Evolutionary conservation across 2,329 filamentous ascomycete genomes (phyloP).

Genomic region (Fusarium dimerum): DNA sequence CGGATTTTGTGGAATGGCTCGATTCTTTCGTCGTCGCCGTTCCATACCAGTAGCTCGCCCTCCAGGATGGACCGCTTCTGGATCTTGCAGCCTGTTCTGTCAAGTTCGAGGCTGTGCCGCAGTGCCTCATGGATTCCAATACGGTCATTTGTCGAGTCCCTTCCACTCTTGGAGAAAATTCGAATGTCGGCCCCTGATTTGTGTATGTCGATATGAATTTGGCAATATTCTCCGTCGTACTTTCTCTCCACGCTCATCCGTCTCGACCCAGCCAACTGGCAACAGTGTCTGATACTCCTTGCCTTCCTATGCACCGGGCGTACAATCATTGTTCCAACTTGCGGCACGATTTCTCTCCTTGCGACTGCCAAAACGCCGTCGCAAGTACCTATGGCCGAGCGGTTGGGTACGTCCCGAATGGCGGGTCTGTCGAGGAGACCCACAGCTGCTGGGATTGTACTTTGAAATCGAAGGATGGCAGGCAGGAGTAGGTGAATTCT

Average conservation of each 20-base stretch:
- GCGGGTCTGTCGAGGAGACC: conserved; percentile 68
- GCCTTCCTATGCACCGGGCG: not conserved
- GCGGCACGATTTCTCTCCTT: not conserved
- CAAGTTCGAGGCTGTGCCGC: conserved; percentile 60
- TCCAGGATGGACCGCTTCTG: conserved; percentile 68
- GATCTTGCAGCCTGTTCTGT: conserved; percentile 56
- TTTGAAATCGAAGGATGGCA: conserved; percentile 5
- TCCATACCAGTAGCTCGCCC: conserved; percentile 75
- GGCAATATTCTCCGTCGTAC: not conserved
- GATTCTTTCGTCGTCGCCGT: conserved; percentile 59
- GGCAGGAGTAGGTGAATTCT: conserved; percentile 5
- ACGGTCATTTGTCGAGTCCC: conserved; percentile 1
- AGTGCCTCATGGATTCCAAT: conserved; percentile 45
- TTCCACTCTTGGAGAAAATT: conserved; percentile 2
- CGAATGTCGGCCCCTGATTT: not conserved
- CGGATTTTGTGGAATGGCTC: conserved; percentile 74
- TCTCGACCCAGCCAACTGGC: not conserved
- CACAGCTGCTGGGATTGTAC: conserved; percentile 37
- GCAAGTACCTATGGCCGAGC: not conserved
- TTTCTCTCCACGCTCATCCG: not conserved
- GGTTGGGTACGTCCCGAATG: conserved; percentile 44
- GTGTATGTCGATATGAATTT: not conserved
- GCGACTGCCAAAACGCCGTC: not conserved
- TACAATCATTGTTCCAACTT: not conserved
- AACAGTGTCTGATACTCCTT: not conserved